A percentile compares a stretch with the other conserved stretches of the same genome.
Conservation (phyloP, 257 asterid genomes). For the Nicotiana tomentosiformis region DNA sequence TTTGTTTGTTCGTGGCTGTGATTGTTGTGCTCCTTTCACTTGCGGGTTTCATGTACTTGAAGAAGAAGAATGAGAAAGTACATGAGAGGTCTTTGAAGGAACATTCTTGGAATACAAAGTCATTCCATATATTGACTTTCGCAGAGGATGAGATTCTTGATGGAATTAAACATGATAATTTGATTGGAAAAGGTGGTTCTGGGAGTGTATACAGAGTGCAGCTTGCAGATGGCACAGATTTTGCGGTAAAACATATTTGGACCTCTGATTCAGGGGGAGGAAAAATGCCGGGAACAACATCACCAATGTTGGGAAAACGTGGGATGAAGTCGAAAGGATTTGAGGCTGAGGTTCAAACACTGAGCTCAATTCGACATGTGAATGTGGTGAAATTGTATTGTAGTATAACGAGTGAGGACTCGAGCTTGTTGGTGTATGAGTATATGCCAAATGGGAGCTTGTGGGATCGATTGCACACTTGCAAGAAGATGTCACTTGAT, state of each 20-base stretch:
- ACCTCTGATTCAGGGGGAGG: conserved; percentile 24
- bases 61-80: conserved; percentile 19
- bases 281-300: conserved; percentile 22
- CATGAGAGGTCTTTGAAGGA: conserved; percentile 47
- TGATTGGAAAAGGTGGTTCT: conserved; percentile 81
- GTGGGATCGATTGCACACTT: conserved; percentile 70
- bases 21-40: conserved; percentile 32
- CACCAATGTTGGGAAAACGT: conserved; percentile 43
- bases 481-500: conserved; percentile 48
- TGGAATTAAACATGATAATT: conserved; percentile 56
- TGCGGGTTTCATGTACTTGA: conserved; percentile 29
- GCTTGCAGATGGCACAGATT: conserved; percentile 35
- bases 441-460: conserved; percentile 89
- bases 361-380: conserved; percentile 76
- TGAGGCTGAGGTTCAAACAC: conserved; percentile 72
- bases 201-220: conserved; percentile 65
- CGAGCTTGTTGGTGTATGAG: conserved; percentile 85
- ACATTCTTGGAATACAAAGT: conserved; percentile 62
- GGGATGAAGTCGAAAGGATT: conserved; percentile 39
- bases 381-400: conserved; percentile 84
- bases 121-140: conserved; percentile 62
- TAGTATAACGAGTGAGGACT: conserved; percentile 79
- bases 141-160: conserved; percentile 74
- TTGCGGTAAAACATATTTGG: conserved; percentile 76
- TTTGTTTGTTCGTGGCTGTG: conserved; percentile 31